phyloP scores from a whole-genome alignment of 306 rosid genomes.

The Lablab purpureus region DNA sequence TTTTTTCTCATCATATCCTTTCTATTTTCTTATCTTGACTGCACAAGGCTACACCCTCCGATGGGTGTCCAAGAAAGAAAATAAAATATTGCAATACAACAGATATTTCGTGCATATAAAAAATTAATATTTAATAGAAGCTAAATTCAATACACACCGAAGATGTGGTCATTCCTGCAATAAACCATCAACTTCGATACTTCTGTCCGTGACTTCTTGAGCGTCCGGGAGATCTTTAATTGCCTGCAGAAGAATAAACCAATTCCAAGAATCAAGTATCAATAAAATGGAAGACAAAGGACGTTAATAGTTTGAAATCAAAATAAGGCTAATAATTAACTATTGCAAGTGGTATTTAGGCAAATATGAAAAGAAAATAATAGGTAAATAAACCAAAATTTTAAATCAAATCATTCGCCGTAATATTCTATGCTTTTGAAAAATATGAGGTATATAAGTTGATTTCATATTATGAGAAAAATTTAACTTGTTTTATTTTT shows the following conservation, averaged over 20 bases:
- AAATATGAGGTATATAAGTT: neutral
- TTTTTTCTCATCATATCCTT: neutral
- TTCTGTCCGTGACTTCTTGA: constrained; percentile 39
- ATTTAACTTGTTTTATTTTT: neutral
- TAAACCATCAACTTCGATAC: constrained; percentile 37
- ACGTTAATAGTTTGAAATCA: constrained; percentile 14
- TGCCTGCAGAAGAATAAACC: constrained; percentile 54
- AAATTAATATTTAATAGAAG: neutral
- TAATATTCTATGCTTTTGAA: neutral
- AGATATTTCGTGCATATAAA: neutral
- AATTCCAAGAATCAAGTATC: constrained; percentile 1
- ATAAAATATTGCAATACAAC: neutral
- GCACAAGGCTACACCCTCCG: neutral
- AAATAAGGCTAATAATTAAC: neutral
- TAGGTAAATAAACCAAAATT: neutral
- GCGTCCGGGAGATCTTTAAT: constrained; percentile 64
- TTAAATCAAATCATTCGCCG: neutral
- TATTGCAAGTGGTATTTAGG: neutral
- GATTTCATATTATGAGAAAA: neutral
- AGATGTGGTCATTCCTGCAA: constrained; percentile 35
- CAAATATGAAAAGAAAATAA: neutral
- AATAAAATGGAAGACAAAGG: neutral
- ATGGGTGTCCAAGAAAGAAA: neutral
- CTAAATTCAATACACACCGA: constrained; percentile 14
- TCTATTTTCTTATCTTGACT: neutral